Conservation (phyloP, 768 basidiomycete genomes). For the Pholiota molesta region DNA sequence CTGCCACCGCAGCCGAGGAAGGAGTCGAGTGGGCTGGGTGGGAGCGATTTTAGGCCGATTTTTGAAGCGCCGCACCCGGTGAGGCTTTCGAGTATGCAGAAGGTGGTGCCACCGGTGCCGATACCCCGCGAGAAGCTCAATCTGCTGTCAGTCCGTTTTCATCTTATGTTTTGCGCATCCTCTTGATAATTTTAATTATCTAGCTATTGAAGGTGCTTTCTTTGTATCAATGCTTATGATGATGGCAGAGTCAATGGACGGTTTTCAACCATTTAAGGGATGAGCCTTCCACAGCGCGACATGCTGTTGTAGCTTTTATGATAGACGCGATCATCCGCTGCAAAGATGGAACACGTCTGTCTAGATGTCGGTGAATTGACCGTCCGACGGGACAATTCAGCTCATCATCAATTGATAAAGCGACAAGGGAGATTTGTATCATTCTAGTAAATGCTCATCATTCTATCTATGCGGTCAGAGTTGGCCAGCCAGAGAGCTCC, state of each 20-base stretch:
- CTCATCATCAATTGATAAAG: not conserved
- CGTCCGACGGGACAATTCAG: not conserved
- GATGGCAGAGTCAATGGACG: not conserved
- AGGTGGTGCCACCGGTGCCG: conserved; percentile 16
- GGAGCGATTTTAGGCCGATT: conserved; percentile 23
- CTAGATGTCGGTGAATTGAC: not conserved
- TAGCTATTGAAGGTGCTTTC: conserved; percentile 16
- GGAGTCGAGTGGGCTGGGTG: conserved; percentile 21
- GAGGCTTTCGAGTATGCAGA: conserved; percentile 29
- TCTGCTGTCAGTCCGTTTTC: conserved; percentile 38
- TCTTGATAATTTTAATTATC: conserved; percentile 13
- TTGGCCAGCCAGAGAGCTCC: no score
- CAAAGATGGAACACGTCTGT: not conserved
- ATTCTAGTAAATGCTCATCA: not conserved
- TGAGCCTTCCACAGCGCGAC: not conserved
- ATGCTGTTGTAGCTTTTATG: not conserved
- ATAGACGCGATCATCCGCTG: not conserved
- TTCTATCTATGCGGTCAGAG: not conserved
- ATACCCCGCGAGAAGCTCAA: conserved; percentile 16
- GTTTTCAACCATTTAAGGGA: not conserved
- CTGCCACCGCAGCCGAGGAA: conserved; percentile 31
- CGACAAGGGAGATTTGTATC: not conserved
- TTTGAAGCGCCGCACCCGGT: conserved; percentile 26
- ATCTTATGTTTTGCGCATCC: conserved; percentile 28
- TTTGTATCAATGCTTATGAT: not conserved